phyloP scores from a whole-genome alignment of 306 rosid species.

The Herpetospermum pedunculosum region DNA sequence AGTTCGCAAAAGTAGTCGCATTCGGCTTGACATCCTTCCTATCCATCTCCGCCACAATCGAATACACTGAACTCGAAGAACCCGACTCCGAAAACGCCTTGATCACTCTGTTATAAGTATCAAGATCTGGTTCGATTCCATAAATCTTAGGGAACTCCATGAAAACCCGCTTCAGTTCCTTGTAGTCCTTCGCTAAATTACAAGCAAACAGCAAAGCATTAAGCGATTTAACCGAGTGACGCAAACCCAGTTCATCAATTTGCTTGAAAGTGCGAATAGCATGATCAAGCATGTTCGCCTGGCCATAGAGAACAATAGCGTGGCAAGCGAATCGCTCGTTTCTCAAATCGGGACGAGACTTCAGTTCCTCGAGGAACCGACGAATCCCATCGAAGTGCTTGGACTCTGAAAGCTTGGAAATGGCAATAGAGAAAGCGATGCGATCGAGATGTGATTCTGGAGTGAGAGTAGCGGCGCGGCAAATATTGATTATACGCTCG shows the following conservation, averaged over 20 bases:
- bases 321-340: slow-evolving; percentile 53
- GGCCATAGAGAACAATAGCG: slow-evolving; percentile 66
- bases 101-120: slow-evolving; percentile 49
- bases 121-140: slow-evolving; percentile 38
- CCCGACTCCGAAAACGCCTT: slow-evolving; percentile 55
- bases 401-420: slow-evolving; percentile 40
- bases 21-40: slow-evolving; percentile 44
- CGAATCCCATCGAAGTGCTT: slow-evolving; percentile 48
- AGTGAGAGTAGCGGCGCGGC: slow-evolving; percentile 64
- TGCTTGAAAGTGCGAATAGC: slow-evolving; percentile 39
- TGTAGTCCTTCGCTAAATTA: slow-evolving; percentile 38
- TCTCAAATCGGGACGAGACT: slow-evolving; percentile 49
- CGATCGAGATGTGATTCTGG: slow-evolving; percentile 67
- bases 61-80: slow-evolving; percentile 41
- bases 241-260: slow-evolving; percentile 24
- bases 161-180: slow-evolving; percentile 44
- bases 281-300: slow-evolving; percentile 54
- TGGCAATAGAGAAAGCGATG: slow-evolving; percentile 47
- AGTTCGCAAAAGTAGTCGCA: slow-evolving; percentile 22
- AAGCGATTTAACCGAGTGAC: slow-evolving; percentile 42
- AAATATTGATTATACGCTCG: slow-evolving; percentile 45
- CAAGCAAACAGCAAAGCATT: slow-evolving; percentile 56
- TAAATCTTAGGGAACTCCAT: slow-evolving; percentile 50
- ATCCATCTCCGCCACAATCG: slow-evolving; percentile 65
- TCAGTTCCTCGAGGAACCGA: slow-evolving; percentile 36